Base-by-base conservation (phyloP, 2,329 filamentous ascomycete species). In the Knufia petricola region DNA sequence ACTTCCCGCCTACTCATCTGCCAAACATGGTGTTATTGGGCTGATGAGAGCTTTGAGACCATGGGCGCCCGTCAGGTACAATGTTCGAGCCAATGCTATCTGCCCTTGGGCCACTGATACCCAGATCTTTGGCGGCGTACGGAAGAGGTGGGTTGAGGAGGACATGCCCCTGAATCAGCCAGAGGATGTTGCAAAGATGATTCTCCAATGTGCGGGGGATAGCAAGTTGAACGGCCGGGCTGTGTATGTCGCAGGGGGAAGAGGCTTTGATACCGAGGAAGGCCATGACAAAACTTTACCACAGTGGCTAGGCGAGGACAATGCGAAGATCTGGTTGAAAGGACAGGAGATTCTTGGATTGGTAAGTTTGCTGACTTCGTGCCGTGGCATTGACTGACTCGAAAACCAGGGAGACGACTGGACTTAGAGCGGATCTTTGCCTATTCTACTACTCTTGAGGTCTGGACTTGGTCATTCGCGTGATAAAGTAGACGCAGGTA, bases 21-120 rank as follows among this genome's bases (percentile, higher is more conserved):
- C 67, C 2, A 75, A 77, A 54, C 72, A 75, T 51, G 73, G 70
- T 17, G 66, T 76, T 0, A 60, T 73, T 28, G 73, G 73, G 0
- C 60, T 75, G 9, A 72, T 75, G 69, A 64, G 73, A 19, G 64
- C 69, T 8, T 58, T 76, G 31, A 36, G 32, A 17, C 32, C 32
- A 36, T 36, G 32, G 32, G 32, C 32, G 61, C 69, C 65, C 1
- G 58, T 62, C 17, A 59, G 66, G 34, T 63, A 64, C 30, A 61
- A 64, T 20, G 60, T 72, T 31, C 62, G 70, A 8, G 66, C 69
- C 30, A 73, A 72, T 50, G 66, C 66, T 1, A 61, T 73, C 21
- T 71, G 68, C 49, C 69, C 69, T 0, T 72, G 69, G 69, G 66
- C 69, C 59, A 71, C 69, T 0, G 58, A 64, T 40, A 70, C 67